Percentiles rank a stretch among this genome's conserved stretches.
Conservation (phyloP, 2,329 filamentous ascomycete species). For the Botryotinia convoluta region DNA sequence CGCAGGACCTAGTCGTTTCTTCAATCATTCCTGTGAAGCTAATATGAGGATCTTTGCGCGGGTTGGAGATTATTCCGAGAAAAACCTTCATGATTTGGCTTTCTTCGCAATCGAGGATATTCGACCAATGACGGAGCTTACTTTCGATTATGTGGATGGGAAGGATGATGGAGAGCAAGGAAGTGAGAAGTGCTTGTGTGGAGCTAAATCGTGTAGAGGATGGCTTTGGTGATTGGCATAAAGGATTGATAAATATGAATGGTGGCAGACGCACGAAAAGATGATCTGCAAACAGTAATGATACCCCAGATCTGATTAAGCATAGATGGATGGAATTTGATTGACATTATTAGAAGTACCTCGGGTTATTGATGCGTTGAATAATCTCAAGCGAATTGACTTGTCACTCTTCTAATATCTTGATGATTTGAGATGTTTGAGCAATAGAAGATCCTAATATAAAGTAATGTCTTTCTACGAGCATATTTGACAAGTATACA, state of each 20-base stretch:
- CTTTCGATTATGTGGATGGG: conserved; percentile 76
- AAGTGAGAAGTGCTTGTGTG: conserved; percentile 55
- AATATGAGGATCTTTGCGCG: conserved; percentile 78
- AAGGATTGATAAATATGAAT: neutral
- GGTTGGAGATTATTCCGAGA: conserved; percentile 73
- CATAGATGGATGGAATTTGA: neutral
- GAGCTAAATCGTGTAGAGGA: conserved; percentile 63
- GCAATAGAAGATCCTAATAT: too few relatives aligned
- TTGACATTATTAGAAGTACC: neutral
- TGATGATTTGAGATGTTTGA: too few relatives aligned
- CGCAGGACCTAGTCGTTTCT: conserved; percentile 75
- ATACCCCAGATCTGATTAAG: neutral
- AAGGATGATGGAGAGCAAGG: conserved; percentile 47
- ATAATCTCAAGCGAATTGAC: neutral
- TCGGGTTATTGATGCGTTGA: neutral
- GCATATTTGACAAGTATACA: too few relatives aligned
- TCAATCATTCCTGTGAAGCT: conserved; percentile 79
- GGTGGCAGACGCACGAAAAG: neutral
- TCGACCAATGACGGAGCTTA: conserved; percentile 64
- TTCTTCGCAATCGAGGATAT: conserved; percentile 72
- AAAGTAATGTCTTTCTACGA: too few relatives aligned
- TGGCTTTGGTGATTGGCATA: conserved; percentile 57
- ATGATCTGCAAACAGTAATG: neutral
- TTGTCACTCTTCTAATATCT: neutral
- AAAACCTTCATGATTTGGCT: conserved; percentile 71